These are phyloP conservation scores for Guadua angustifolia DNA, from an alignment of 176 grass and related monocot species.

Conservation along the genomic window DNA sequence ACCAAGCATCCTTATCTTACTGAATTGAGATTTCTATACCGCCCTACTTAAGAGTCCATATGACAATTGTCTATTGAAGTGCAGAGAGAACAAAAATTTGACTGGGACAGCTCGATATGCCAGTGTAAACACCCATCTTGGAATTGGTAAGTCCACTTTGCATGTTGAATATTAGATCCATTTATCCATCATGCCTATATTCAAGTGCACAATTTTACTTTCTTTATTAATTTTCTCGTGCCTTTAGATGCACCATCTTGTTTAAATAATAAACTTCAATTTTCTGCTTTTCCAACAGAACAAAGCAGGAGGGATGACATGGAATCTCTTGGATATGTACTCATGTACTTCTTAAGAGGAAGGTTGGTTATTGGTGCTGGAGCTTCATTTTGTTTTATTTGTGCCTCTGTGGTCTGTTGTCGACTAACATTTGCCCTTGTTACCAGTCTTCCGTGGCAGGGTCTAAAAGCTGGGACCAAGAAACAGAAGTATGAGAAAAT, in stretches of 20 bases:
- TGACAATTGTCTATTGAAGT: slow-evolving; percentile 53
- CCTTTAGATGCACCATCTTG: not conserved
- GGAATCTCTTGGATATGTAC: slow-evolving; percentile 96
- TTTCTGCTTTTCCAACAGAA: slow-evolving; percentile 54
- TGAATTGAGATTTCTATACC: slow-evolving; percentile 16
- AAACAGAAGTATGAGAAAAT: slow-evolving; percentile 97
- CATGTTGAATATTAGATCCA: slow-evolving; percentile 7
- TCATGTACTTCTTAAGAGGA: slow-evolving; percentile 96
- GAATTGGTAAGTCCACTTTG: slow-evolving; percentile 66
- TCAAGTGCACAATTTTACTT: slow-evolving; percentile 9
- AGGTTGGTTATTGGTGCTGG: slow-evolving; percentile 58
- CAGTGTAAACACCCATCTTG: slow-evolving; percentile 95
- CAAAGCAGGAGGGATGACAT: slow-evolving; percentile 97
- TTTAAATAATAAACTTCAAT: slow-evolving; percentile 22
- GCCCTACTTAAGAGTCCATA: not conserved
- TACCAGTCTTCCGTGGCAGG: slow-evolving; percentile 82
- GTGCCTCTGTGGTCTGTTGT: slow-evolving; percentile 1
- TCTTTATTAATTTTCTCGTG: slow-evolving; percentile 9
- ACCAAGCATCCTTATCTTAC: slow-evolving; percentile 1
- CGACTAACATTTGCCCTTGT: slow-evolving; percentile 27
- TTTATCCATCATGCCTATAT: slow-evolving; percentile 14
- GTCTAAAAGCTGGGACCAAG: slow-evolving; percentile 90
- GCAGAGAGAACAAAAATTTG: slow-evolving; percentile 92
- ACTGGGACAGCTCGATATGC: slow-evolving; percentile 94
- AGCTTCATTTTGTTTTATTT: slow-evolving; percentile 11